Evolutionary conservation across 495 filamentous ascomycete genomes (phyloP).

Genomic region (Hypoxylon lienhwacheense): DNA sequence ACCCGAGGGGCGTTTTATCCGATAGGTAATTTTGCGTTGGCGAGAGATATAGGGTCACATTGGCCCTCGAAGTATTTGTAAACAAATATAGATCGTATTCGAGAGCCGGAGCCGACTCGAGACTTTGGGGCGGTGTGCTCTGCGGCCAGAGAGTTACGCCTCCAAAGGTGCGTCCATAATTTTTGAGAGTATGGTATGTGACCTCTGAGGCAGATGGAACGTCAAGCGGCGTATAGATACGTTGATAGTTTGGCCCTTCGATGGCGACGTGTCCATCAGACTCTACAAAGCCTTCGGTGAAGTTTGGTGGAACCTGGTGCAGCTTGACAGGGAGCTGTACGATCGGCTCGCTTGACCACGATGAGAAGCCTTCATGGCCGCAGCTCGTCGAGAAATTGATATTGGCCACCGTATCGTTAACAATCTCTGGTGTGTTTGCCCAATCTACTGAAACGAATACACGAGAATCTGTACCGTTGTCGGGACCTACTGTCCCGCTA

Average conservation of each 20-base stretch:
- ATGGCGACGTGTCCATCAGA: conserved; percentile 62
- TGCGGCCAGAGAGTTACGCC: conserved; percentile 60
- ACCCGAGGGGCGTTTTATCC: conserved; percentile 60
- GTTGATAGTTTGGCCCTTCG: conserved; percentile 57
- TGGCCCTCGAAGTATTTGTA: conserved; percentile 53
- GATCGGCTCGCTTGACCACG: conserved; percentile 48
- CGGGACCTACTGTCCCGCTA: conserved; percentile 55
- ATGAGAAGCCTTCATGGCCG: conserved; percentile 54
- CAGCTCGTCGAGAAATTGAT: conserved; percentile 60
- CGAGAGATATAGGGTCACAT: conserved; percentile 63
- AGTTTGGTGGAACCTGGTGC: conserved; percentile 54
- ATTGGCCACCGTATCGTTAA: conserved; percentile 49
- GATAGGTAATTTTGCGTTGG: conserved; percentile 63
- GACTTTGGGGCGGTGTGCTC: conserved; percentile 50
- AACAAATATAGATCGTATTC: conserved; percentile 70
- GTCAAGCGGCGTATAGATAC: conserved; percentile 42
- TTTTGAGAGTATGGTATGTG: conserved; percentile 55
- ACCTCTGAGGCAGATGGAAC: conserved; percentile 43
- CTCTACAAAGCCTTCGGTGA: conserved; percentile 67
- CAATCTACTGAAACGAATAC: conserved; percentile 67
- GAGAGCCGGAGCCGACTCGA: conserved; percentile 55
- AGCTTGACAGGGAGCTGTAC: conserved; percentile 63
- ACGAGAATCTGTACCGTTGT: conserved; percentile 55
- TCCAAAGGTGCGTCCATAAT: conserved; percentile 60
- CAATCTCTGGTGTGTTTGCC: conserved; percentile 53